These are phyloP conservation scores for Hypoxylon fuscum DNA, from an alignment of 495 filamentous ascomycete species.

Conservation along the genomic window DNA sequence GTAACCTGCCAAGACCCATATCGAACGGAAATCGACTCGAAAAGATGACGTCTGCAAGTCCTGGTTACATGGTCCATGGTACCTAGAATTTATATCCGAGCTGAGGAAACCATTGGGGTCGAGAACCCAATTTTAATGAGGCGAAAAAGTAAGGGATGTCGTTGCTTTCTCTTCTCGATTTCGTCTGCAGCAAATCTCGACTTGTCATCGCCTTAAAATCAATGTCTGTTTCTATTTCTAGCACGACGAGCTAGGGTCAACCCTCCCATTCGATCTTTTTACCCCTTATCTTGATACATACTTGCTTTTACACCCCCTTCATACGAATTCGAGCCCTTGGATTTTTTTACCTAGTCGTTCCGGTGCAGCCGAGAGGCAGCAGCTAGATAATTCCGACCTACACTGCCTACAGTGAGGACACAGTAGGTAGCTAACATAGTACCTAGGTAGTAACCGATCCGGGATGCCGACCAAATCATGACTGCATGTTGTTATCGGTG, in stretches of 20 bases:
- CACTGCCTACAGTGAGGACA: too few relatives aligned
- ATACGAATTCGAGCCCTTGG: constrained; percentile 1
- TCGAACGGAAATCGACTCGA: neutral
- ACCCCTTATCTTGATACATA: neutral
- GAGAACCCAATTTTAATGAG: neutral
- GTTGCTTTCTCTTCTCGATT: neutral
- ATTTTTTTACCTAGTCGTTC: constrained; percentile 11
- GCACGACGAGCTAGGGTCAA: constrained; percentile 10
- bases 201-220: neutral
- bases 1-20: neutral
- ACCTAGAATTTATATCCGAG: constrained; percentile 2
- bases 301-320: constrained; percentile 15
- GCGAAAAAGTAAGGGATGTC: constrained; percentile 1
- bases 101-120: constrained; percentile 8
- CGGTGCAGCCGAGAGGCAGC: constrained; percentile 26
- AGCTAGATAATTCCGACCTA: too few relatives aligned
- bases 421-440: neutral
- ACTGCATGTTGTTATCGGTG: constrained; percentile 39
- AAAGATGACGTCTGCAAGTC: constrained; percentile 15
- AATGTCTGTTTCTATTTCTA: neutral
- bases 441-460: constrained; percentile 8
- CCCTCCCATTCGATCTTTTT: constrained; percentile 1
- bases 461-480: constrained; percentile 33
- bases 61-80: neutral
- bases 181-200: neutral